phyloP scores from a whole-genome alignment of 768 basidiomycete species.

The Calocybe gangraenosa region DNA sequence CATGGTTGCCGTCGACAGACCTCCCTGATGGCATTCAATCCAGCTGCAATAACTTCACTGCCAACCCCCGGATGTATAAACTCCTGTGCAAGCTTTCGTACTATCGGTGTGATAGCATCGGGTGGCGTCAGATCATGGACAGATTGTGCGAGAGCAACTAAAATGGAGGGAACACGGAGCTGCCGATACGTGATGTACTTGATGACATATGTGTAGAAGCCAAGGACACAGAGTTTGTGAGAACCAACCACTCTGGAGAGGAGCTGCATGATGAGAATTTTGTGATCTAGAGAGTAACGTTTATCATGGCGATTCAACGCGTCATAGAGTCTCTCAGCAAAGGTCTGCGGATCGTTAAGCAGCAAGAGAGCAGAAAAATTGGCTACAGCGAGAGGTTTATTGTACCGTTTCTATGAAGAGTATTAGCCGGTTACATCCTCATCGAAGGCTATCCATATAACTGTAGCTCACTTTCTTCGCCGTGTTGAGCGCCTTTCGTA shows the following conservation, averaged over 20 bases:
- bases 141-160: constrained; percentile 91
- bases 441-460: constrained; percentile 6
- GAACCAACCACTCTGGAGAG: constrained; percentile 89
- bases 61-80: constrained; percentile 98
- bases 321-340: constrained; percentile 91
- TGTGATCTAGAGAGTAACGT: constrained; percentile 95
- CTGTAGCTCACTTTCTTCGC: constrained; percentile 84
- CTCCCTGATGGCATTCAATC: constrained; percentile 93
- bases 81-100: constrained; percentile 89
- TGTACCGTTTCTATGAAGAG: constrained; percentile 30
- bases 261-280: constrained; percentile 95
- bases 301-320: constrained; percentile 83
- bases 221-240: constrained; percentile 90
- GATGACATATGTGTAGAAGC: constrained; percentile 94
- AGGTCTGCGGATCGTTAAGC: constrained; percentile 92
- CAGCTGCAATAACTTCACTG: constrained; percentile 91
- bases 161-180: constrained; percentile 87
- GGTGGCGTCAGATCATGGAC: constrained; percentile 95
- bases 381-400: constrained; percentile 30
- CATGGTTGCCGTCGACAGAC: constrained; percentile 93
- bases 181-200: constrained; percentile 93
- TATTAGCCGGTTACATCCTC: background rate
- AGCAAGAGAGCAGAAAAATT: constrained; percentile 94
- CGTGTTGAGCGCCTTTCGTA: constrained; percentile 65
- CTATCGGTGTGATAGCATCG: constrained; percentile 82